Evolutionary conservation across 2,329 filamentous ascomycete genomes (phyloP), one percentile per base, ranked within the genome.

Genomic region (Delphinella strobiligena): DNA sequence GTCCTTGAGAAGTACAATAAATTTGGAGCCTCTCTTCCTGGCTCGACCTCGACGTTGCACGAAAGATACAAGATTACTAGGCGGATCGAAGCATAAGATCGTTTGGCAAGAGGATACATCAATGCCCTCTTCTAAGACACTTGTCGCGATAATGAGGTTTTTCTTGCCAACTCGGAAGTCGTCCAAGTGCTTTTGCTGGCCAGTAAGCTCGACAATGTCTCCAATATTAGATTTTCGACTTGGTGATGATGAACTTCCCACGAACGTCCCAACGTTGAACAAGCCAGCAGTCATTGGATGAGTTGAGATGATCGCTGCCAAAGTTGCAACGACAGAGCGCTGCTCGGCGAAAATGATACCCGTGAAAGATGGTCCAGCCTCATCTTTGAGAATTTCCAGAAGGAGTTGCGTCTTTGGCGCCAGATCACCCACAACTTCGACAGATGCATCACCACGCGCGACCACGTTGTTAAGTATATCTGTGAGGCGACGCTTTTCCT

Each of bases 11-110:
- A 79, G 64, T 2, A 79, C 54, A 40, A 62, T 65, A 55, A 71
- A 72, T 43, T 68, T 68, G 1, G 76, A 80, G 9, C 67, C 56
- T 36, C 67, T 58, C 44, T 70, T 68, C 36, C 79, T 66, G 12
- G 78, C 78, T 45, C 78, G 65, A 2, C 79, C 78, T 17, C 78
- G 67, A 29, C 78, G 64, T 51, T 82, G 78, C 2, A 82, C 64
- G 49, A 78, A 82, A 1, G 75, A 76, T 41, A 76, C 75, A 24
- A 82, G 54, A 44, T 75, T 79, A 19, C 65, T 63, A 0, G 77
- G 77, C 18, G 63, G 62, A 46, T 80, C 71, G 50, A 76, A 82
- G 46, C 75, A 79, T 10, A 82, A 64, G 1, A 82, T 77, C 16
- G 78, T 49, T 49, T 78, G 74, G 48, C 78, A 82, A 3, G 71